Evolutionary conservation across 768 basidiomycete genomes (phyloP).

Genomic region (Galerina marginata): DNA sequence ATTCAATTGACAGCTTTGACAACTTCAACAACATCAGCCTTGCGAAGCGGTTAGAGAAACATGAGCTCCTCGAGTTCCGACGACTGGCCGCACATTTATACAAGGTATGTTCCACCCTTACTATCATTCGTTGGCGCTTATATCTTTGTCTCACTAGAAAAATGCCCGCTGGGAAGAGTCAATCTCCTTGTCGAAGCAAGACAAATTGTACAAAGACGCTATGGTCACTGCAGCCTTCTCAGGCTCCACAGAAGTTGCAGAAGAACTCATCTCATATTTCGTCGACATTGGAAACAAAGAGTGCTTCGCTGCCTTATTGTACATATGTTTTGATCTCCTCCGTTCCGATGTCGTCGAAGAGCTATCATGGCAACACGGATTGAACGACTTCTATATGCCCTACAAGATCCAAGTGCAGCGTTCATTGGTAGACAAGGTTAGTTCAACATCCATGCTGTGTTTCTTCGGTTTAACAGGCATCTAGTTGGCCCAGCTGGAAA

Average conservation of each 20-base stretch:
- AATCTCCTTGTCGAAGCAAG: slow-evolving; percentile 92
- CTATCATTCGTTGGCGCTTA: neutral
- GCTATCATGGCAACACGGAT: slow-evolving; percentile 93
- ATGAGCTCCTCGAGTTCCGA: slow-evolving; percentile 93
- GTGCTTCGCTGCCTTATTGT: slow-evolving; percentile 91
- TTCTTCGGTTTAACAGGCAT: slow-evolving; percentile 10
- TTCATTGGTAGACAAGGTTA: slow-evolving; percentile 75
- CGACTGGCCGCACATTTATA: slow-evolving; percentile 94
- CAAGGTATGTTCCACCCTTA: slow-evolving; percentile 60
- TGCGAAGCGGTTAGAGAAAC: slow-evolving; percentile 85
- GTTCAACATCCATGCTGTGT: slow-evolving; percentile 10
- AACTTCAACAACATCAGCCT: slow-evolving; percentile 94
- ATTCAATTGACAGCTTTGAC: slow-evolving; percentile 97
- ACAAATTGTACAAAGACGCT: slow-evolving; percentile 96
- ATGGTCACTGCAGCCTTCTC: slow-evolving; percentile 93
- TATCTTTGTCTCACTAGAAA: slow-evolving; percentile 60
- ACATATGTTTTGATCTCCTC: slow-evolving; percentile 94
- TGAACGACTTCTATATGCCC: slow-evolving; percentile 98
- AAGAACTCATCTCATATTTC: slow-evolving; percentile 95
- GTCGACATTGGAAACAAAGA: slow-evolving; percentile 99
- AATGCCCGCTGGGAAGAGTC: slow-evolving; percentile 97
- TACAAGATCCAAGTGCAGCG: slow-evolving; percentile 90
- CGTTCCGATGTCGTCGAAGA: slow-evolving; percentile 93
- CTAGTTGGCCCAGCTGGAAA: slow-evolving; percentile 80
- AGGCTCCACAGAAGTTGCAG: slow-evolving; percentile 84